A percentile compares a stretch with the other conserved stretches of the same genome.
Conservation (phyloP, 495 filamentous ascomycete species). For the Ramalina peruviana region DNA sequence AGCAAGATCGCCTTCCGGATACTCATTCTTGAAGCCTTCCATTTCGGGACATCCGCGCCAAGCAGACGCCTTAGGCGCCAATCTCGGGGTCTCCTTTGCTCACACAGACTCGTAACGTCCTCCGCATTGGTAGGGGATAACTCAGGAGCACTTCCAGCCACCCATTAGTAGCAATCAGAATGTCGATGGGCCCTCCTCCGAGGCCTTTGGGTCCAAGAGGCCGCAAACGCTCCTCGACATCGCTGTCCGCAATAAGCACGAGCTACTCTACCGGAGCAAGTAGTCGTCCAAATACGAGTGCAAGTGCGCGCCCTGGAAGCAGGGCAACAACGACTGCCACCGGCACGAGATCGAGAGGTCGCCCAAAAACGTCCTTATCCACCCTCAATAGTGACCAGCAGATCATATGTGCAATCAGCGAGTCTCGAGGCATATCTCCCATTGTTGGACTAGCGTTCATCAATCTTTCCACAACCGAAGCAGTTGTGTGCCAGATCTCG, state of each 20-base stretch:
- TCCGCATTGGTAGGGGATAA: no score
- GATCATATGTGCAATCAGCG: constrained; percentile 81
- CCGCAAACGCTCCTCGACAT: neutral
- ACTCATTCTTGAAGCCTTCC: no score
- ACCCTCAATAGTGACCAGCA: constrained; percentile 47
- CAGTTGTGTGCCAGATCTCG: constrained; percentile 77
- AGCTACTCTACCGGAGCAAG: neutral
- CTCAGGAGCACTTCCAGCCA: no score
- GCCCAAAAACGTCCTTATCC: constrained; percentile 56
- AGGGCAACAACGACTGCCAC: constrained; percentile 27
- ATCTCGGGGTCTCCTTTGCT: no score
- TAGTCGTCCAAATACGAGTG: neutral
- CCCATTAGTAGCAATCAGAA: no score
- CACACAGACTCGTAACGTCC: no score
- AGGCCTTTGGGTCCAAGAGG: no score
- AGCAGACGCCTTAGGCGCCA: no score
- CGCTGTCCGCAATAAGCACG: neutral
- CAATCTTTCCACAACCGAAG: constrained; percentile 71
- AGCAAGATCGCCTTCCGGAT: no score
- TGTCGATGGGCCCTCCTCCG: no score
- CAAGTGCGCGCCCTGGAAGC: constrained; percentile 19
- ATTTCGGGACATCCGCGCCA: no score
- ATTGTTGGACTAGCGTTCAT: constrained; percentile 84
- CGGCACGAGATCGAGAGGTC: constrained; percentile 31
- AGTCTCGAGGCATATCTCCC: constrained; percentile 71